Evolutionary conservation across 2,329 filamentous ascomycete species (phyloP), one percentile per base, ranked within the genome.

Genomic region (Neofusicoccum kwambonambiense): DNA sequence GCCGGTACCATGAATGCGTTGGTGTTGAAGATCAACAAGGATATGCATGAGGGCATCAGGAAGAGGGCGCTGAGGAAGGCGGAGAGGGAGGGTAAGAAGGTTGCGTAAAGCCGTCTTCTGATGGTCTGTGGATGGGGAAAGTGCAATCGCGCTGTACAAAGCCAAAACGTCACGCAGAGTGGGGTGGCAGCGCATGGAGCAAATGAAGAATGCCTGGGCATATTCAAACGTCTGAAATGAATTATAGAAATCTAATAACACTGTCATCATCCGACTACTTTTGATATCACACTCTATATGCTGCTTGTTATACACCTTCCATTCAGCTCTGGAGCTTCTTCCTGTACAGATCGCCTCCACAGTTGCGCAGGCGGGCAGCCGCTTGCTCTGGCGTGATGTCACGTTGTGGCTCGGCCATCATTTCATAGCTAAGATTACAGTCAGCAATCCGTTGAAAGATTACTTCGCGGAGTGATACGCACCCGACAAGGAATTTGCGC

Each of bases 321-420:
- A 19, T 22, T 39, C 37, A 60, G 3, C 41, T 13, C 50, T 39
- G 12, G 13, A 88, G 70, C 69, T 80, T 84, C 75, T 89, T 92
- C 69, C 95, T 87, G 75, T 99, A 98, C 68, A 99, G 80, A 74
- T 92, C 87, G 15, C 93, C 93, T 3, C 88, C 91, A 68, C 92
- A 93, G 65, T 84, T 83, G 69, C 90, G 86, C 66, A 99, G 80
- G 57, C 88, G 87, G 31, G 87, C 88, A 13, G 95, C 90, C 1
- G 95, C 95, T 79, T 98, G 95, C 79, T 99, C 95, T 0, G 95
- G 94, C 0, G 95, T 99, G 72, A 99, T 98, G 76, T 99, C 95
- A 66, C 95, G 87, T 79, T 99, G 95, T n/a, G 95, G 94, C 80
- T 99, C 95, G 1, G 91, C 95, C 87, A 99, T 87, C 79, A 99